phyloP scores from a whole-genome alignment of 2,329 filamentous ascomycete species.

The Annulohypoxylon truncatum region DNA sequence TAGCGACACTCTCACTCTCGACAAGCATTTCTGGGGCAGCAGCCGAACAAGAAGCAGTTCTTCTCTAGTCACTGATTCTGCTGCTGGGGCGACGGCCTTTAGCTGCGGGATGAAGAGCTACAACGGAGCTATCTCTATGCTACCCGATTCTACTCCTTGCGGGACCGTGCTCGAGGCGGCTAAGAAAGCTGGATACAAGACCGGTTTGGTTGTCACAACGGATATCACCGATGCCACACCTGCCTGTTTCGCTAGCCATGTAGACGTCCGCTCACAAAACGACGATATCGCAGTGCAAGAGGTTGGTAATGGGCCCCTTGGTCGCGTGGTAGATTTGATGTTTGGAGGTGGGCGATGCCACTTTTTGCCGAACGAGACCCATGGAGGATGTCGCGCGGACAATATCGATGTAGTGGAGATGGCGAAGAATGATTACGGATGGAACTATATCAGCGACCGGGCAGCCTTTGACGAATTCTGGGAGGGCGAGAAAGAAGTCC shows the following conservation, averaged over 20 bases:
- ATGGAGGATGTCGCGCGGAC: constrained; percentile 85
- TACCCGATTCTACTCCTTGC: constrained; percentile 87
- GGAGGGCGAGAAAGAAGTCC: constrained; percentile 69
- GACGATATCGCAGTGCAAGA: constrained; percentile 94
- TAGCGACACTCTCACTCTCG: constrained; percentile 81
- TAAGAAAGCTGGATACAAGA: constrained; percentile 90
- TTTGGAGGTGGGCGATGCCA: constrained; percentile 93
- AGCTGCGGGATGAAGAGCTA: constrained; percentile 94
- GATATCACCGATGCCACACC: constrained; percentile 96
- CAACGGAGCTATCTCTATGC: constrained; percentile 92
- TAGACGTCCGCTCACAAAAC: constrained; percentile 80
- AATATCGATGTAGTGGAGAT: constrained; percentile 78
- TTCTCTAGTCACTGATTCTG: constrained; percentile 92
- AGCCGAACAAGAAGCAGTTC: constrained; percentile 87
- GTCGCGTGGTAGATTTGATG: constrained; percentile 89
- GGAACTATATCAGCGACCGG: constrained; percentile 80
- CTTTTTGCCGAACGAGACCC: constrained; percentile 85
- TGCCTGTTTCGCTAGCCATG: constrained; percentile 93
- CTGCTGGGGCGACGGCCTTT: constrained; percentile 97
- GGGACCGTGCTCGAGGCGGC: constrained; percentile 94
- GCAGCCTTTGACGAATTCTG: constrained; percentile 80
- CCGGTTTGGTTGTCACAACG: constrained; percentile 94
- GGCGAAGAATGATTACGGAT: constrained; percentile 80
- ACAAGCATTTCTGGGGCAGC: constrained; percentile 89
- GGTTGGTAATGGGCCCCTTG: constrained; percentile 86